A percentile compares a stretch with the other conserved stretches of the same genome.
Conservation (phyloP, 805 yeast species). For the Zygosaccharomyces bisporus region DNA sequence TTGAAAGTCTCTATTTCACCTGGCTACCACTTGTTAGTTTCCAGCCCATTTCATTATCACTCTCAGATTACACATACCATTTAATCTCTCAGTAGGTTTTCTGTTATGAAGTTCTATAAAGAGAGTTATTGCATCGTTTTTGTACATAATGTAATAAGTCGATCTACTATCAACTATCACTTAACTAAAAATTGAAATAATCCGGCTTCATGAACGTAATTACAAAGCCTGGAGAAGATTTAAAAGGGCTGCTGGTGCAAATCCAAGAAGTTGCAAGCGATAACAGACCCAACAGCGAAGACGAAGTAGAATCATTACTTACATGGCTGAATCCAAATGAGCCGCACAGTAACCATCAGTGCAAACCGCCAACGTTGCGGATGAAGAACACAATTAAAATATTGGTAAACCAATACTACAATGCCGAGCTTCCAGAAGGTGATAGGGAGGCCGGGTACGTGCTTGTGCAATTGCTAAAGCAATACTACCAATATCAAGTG, state of each 20-base stretch:
- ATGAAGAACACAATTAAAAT: conserved; percentile 18
- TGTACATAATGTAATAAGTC: neutral
- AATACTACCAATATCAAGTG: conserved; percentile 23
- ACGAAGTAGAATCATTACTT: conserved; percentile 26
- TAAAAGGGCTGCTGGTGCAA: neutral
- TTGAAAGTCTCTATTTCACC: conserved; percentile 13
- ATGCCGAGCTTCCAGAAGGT: conserved; percentile 6
- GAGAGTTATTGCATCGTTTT: conserved; percentile 1
- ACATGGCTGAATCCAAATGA: conserved; percentile 31
- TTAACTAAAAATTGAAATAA: neutral
- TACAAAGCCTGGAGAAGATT: conserved; percentile 1
- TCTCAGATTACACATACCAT: conserved; percentile 1
- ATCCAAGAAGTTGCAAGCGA: conserved; percentile 9
- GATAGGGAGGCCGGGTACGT: conserved; percentile 4
- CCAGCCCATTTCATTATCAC: neutral
- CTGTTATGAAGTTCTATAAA: neutral
- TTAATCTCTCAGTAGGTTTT: neutral
- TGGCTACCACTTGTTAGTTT: neutral
- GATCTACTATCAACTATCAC: neutral
- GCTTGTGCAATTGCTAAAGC: conserved; percentile 14
- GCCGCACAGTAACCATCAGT: conserved; percentile 24
- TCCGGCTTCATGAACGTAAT: neutral
- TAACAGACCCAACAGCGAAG: conserved; percentile 15
- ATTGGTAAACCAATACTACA: conserved; percentile 11
- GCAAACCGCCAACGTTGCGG: conserved; percentile 29